These are phyloP conservation scores for Bipolaris sorokiniana DNA, from an alignment of 2,329 filamentous ascomycete species.

Conservation along the genomic window DNA sequence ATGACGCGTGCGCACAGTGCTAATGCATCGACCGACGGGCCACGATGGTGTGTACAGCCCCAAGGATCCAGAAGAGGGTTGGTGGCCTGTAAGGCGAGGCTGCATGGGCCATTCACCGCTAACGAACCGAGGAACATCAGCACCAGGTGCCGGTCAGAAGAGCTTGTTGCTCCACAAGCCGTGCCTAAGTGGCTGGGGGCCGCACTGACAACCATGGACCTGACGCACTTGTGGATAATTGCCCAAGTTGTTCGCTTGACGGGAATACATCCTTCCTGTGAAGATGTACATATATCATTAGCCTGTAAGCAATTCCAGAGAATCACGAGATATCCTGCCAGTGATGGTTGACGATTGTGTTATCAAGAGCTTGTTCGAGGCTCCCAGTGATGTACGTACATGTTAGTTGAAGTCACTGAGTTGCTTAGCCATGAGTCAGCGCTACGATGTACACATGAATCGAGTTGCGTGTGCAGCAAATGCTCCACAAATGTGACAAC, in stretches of 20 bases:
- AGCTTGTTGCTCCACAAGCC: constrained; percentile 38
- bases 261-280: not conserved
- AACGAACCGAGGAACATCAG: constrained; percentile 22
- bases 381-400: not conserved
- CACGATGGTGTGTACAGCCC: constrained; percentile 27
- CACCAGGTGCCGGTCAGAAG: constrained; percentile 24
- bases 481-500: not conserved
- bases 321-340: not conserved
- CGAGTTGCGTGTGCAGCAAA: not conserved
- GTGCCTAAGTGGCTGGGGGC: constrained; percentile 3
- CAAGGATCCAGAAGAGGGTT: constrained; percentile 21
- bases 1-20: constrained; percentile 24
- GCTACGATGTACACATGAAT: not conserved
- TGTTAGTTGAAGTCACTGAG: not conserved
- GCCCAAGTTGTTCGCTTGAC: not conserved
- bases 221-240: not conserved
- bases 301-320: not conserved
- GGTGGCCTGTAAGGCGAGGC: constrained; percentile 33
- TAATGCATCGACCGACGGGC: constrained; percentile 26
- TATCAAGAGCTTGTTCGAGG: not conserved
- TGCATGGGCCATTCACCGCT: constrained; percentile 38
- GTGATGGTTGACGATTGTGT: not conserved
- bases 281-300: not conserved
- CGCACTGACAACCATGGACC: constrained; percentile 3
- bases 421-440: constrained; percentile 2